Base-by-base conservation (phyloP, 768 basidiomycete genomes). In the Tricholoma sp. region DNA sequence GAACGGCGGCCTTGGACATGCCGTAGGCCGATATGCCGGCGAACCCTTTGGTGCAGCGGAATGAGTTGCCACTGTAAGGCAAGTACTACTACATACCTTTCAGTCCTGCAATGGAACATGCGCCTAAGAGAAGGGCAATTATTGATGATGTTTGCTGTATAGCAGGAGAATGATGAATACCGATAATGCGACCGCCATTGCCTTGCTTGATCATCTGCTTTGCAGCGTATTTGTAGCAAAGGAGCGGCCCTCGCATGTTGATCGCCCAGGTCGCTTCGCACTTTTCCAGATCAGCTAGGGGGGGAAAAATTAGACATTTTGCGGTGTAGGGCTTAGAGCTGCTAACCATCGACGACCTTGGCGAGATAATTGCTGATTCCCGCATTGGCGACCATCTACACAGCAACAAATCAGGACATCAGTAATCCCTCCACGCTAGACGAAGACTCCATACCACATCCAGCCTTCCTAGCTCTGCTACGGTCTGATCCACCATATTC, bases 1-100 rank as follows among this genome's bases (percentile, higher is more conserved):
- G 71, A 31, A 79, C 53, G 8, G 73, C 74, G 31, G 73, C 78
- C 45, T 80, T 80, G 9, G 73, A 70, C 8, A 74, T 64, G 41
- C 54, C 56, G 56, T 79, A 79, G 4, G 57, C 63, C 17, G 61
- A 61, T 1, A 53, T 17, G 24, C 20, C 33, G 4, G 61, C 60
- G 36, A 55, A 61, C 12, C 60, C 66, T 65, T 33, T 47, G 4
- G 2, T 57, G 24, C 2, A 24, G 24, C 24, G 6, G 24, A 52
- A 33, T 51, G 1, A 48, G 47, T 50, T 15, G 8, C 17, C 4
- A 31, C 10, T 9, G 7, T n/a, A 24, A 4, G n/a, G 13, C 12
- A 12, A 10, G 29, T 28, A 17, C 18, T 34, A 18, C 34, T 15
- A n/a, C n/a, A 11, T 34, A 63, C 73, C 74, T 57, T 52, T 36